Evolutionary conservation across 202 grass and related monocot species (phyloP), one percentile per base, ranked within the genome.

Genomic region (Setaria italica): DNA sequence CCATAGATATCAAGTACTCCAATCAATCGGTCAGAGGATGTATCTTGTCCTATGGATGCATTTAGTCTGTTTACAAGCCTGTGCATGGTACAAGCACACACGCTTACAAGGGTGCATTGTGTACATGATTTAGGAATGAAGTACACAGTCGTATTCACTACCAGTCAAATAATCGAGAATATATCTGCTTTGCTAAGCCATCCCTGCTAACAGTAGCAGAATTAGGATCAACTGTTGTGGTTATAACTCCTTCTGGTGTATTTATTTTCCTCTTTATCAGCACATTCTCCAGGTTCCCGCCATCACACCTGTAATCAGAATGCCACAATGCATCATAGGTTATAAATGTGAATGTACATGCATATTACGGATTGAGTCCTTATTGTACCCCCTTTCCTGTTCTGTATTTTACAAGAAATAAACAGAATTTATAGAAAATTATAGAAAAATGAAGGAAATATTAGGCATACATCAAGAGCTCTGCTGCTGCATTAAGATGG

Each of bases 1-100:
- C 95, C 95, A 89, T 98, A 98, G 60, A 98, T 98, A 92, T 98
- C 95, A 89, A 98, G 95, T 45, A 98, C 93, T 41, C 95, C 95
- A 83, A 98, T 98, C 81, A 98, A 81, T 43, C 77, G 65, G 37
- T 84, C 88, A 7, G 93, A 98, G 63, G 84, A 89, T 84, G 88
- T 71, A 87, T 98, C 95, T 74, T 98, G 95, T 66, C 95, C 95
- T 53, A 98, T 98, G 17, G 93, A 93, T 67, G 86, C 84, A 90
- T 98, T 98, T 83, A 98, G 84, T 82, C 92, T 95, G 50, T 89
- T 64, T 77, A 98, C 95, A 63, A 98, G 91, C 95, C 95, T 98
- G 83, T 34, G 90, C 70, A 86, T 41, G 39, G 20, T 83, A 78
- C 72, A 58, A 71, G 34, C 56, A 70, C 43, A 72, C 58, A 79